Evolutionary conservation across 2,329 filamentous ascomycete species (phyloP).

Genomic region (Pestalotiopsis fici): DNA sequence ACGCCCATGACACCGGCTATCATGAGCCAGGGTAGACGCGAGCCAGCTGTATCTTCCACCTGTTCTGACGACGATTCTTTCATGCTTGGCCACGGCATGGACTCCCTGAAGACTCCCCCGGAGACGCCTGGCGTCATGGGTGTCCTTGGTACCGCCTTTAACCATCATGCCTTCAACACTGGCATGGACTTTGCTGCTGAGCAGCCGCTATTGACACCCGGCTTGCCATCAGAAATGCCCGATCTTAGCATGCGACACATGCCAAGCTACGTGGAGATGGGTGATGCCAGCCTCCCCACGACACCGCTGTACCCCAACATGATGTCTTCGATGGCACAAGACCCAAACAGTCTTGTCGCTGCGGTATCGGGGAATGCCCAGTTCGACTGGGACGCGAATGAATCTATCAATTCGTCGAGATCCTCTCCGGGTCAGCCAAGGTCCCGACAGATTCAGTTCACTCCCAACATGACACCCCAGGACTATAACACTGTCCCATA

Average conservation of each 20-base stretch:
- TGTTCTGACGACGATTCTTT: conserved; percentile 39
- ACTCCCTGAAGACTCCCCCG: conserved; percentile 54
- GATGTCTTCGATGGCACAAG: conserved; percentile 41
- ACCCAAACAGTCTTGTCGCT: conserved; percentile 30
- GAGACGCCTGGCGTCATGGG: conserved; percentile 51
- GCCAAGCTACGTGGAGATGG: conserved; percentile 46
- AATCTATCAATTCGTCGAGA: conserved; percentile 38
- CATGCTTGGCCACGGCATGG: conserved; percentile 29
- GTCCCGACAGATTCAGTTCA: conserved; percentile 47
- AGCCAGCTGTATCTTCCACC: conserved; percentile 38
- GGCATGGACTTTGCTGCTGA: conserved; percentile 38
- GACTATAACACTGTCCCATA: conserved; percentile 34
- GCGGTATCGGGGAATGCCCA: conserved; percentile 41
- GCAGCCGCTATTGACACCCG: conserved; percentile 50
- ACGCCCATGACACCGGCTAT: conserved; percentile 51
- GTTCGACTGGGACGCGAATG: conserved; percentile 51
- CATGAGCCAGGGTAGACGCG: conserved; percentile 35
- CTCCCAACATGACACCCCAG: conserved; percentile 45
- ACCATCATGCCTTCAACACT: conserved; percentile 26
- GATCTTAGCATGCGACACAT: conserved; percentile 42
- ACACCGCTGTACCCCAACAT: conserved; percentile 47
- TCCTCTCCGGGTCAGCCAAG: conserved; percentile 37
- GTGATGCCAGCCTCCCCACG: conserved; percentile 42
- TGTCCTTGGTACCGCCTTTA: conserved; percentile 39
- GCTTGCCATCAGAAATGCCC: conserved; percentile 45